phyloP scores from a whole-genome alignment of 306 rosid genomes.

The Phaseolus lunatus region DNA sequence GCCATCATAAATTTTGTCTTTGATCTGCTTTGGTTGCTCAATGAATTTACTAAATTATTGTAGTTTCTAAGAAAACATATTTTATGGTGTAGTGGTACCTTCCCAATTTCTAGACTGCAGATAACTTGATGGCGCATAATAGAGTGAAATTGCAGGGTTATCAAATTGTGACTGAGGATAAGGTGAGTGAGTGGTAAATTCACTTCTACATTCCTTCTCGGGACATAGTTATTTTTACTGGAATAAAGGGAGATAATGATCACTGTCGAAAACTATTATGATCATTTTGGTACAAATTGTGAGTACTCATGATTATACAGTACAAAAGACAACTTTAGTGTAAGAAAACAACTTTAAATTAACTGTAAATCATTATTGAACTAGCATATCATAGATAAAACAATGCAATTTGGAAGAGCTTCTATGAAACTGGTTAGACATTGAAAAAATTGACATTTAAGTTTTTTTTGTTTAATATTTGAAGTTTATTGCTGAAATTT shows the following conservation, averaged over 20 bases:
- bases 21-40: slow-evolving; percentile 38
- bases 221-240: neutral
- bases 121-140: slow-evolving; percentile 32
- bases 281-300: neutral
- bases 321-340: neutral
- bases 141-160: slow-evolving; percentile 18
- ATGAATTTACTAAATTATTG: slow-evolving; percentile 36
- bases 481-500: neutral
- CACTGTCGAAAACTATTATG: neutral
- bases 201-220: slow-evolving; percentile 1
- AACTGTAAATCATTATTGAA: neutral
- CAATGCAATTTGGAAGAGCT: neutral
- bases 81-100: slow-evolving; percentile 17
- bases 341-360: neutral
- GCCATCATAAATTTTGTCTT: slow-evolving; percentile 47
- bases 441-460: neutral
- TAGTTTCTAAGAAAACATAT: slow-evolving; percentile 23
- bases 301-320: neutral
- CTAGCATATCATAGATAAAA: too few relatives aligned
- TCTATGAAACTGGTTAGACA: neutral
- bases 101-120: slow-evolving; percentile 42
- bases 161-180: slow-evolving; percentile 33
- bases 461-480: neutral
- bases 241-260: slow-evolving; percentile 22
- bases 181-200: slow-evolving; percentile 20